phyloP scores from a whole-genome alignment of 495 filamentous ascomycete species.

The Trypethelium eluteriae region DNA sequence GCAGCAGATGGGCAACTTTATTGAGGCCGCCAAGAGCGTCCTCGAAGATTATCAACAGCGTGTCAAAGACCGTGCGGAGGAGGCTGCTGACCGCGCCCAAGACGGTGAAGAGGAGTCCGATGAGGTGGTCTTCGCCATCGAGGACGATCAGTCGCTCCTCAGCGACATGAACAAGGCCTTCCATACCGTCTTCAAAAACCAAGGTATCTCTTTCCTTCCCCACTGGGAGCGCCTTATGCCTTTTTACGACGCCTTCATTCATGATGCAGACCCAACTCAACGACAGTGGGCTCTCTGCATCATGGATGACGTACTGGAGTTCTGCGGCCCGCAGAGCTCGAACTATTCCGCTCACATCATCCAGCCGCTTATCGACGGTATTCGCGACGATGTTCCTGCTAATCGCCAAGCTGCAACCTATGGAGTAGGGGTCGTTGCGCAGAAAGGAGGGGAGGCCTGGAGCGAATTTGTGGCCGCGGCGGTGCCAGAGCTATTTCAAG shows the following conservation, averaged over 20 bases:
- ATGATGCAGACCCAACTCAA: slow-evolving; percentile 77
- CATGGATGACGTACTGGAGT: slow-evolving; percentile 96
- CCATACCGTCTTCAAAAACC: slow-evolving; percentile 97
- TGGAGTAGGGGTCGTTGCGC: slow-evolving; percentile 90
- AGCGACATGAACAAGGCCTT: slow-evolving; percentile 99
- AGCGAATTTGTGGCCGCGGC: slow-evolving; percentile 71
- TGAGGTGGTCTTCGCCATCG: slow-evolving; percentile 78
- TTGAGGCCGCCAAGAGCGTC: slow-evolving; percentile 70
- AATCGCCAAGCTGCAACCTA: slow-evolving; percentile 96
- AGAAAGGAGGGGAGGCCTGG: slow-evolving; percentile 80
- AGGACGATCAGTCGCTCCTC: slow-evolving; percentile 93
- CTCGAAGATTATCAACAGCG: slow-evolving; percentile 87
- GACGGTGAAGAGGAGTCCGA: slow-evolving; percentile 80
- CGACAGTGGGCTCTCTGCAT: slow-evolving; percentile 98
- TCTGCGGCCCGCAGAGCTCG: slow-evolving; percentile 79
- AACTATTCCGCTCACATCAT: slow-evolving; percentile 76
- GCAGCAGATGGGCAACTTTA: slow-evolving; percentile 77
- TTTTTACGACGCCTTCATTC: slow-evolving; percentile 81
- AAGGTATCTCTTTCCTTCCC: slow-evolving; percentile 72
- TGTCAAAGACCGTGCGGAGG: slow-evolving; percentile 70
- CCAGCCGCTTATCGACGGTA: slow-evolving; percentile 72
- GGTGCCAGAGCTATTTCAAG: slow-evolving; percentile 74
- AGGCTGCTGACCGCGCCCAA: slow-evolving; percentile 56
- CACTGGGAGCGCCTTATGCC: slow-evolving; percentile 75
- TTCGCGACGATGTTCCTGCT: slow-evolving; percentile 76